Evolutionary conservation across 495 filamentous ascomycete species (phyloP).

Genomic region (Xylaria intraflava): DNA sequence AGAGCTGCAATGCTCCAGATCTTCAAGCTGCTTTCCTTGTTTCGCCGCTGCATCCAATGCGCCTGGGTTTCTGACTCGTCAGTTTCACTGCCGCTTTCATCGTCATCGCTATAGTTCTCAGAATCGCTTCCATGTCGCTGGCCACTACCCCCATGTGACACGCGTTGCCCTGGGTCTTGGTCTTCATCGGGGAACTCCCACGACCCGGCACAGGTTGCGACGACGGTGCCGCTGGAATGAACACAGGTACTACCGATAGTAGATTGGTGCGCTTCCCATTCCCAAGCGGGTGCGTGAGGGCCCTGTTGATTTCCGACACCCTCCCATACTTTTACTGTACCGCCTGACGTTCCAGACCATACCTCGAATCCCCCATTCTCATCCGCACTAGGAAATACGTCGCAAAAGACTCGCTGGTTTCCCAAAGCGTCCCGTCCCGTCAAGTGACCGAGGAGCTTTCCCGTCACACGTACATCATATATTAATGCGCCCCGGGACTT

Average conservation of each 20-base stretch:
- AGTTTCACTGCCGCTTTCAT: constrained; percentile 6
- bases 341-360: constrained; percentile 81
- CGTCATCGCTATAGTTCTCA: constrained; percentile 5
- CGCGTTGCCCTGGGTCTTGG: background rate
- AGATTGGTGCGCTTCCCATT: constrained; percentile 54
- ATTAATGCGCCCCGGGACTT: constrained; percentile 65
- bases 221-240: constrained; percentile 59
- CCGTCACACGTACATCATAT: constrained; percentile 75
- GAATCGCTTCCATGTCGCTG: constrained; percentile 1
- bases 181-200: constrained; percentile 32
- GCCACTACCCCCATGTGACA: background rate
- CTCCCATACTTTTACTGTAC: constrained; percentile 69
- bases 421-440: constrained; percentile 61
- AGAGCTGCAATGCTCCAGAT: constrained; percentile 50
- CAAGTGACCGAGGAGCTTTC: constrained; percentile 62
- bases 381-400: constrained; percentile 48
- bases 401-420: constrained; percentile 73
- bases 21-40: constrained; percentile 56
- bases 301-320: constrained; percentile 52
- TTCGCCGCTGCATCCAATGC: constrained; percentile 22
- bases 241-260: constrained; percentile 57
- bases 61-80: constrained; percentile 1
- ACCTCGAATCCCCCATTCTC: constrained; percentile 57
- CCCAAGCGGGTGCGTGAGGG: constrained; percentile 47
- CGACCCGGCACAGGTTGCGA: constrained; percentile 68